Percentiles rank a stretch among this genome's conserved stretches.
Conservation (phyloP, 2,329 filamentous ascomycete species). For the Metarhizium guizhouense region DNA sequence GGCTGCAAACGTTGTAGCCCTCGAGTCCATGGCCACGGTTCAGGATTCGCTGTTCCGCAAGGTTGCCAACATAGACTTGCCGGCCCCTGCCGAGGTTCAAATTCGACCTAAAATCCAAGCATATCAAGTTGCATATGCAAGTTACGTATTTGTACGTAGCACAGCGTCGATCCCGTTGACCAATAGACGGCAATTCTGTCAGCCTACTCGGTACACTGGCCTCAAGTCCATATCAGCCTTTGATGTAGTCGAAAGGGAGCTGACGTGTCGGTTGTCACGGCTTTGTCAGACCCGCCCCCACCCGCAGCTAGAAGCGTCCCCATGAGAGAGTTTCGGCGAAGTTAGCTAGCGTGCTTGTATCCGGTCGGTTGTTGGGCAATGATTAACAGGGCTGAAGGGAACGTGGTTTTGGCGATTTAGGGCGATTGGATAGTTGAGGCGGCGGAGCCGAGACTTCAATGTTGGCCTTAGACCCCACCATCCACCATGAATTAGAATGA, state of each 20-base stretch:
- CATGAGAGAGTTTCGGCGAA: background rate
- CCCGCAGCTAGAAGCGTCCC: background rate
- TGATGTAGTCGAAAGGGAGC: background rate
- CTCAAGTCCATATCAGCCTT: background rate
- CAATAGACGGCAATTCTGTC: background rate
- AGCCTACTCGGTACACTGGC: background rate
- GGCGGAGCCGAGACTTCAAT: no score
- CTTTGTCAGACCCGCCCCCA: background rate
- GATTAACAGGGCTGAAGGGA: background rate
- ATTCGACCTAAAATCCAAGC: background rate
- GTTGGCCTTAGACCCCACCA: background rate
- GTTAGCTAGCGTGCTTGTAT: background rate
- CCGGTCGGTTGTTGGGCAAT: background rate
- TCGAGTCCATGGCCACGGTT: no score
- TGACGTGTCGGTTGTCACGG: background rate
- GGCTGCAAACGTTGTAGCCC: no score
- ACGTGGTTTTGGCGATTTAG: background rate
- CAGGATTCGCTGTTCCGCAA: no score
- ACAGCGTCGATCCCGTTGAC: background rate
- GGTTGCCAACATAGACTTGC: no score
- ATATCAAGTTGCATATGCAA: background rate
- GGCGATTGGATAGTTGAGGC: no score
- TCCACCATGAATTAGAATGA: background rate
- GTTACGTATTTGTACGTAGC: background rate
- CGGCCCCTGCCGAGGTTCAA: no score